Evolutionary conservation across 2,329 filamentous ascomycete genomes (phyloP).

Genomic region (Aspergillus nomiae): DNA sequence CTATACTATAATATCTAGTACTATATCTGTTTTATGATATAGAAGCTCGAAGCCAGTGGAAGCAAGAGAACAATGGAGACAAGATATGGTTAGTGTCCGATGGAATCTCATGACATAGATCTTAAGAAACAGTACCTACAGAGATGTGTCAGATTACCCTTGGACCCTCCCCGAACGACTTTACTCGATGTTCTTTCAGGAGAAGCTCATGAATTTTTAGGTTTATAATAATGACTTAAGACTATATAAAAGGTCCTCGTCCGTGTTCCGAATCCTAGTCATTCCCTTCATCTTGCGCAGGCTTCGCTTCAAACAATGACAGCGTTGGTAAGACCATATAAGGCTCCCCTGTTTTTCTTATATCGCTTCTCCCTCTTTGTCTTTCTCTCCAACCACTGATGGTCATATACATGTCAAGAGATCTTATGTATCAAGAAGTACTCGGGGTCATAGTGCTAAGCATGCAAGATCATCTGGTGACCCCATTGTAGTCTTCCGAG

Average conservation of each 20-base stretch:
- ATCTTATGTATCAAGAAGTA: neutral
- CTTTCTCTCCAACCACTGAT: neutral
- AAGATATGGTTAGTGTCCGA: neutral
- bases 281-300: neutral
- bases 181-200: neutral
- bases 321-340: no score
- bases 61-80: neutral
- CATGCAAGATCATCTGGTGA: neutral
- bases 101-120: no score
- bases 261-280: neutral
- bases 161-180: neutral
- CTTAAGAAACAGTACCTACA: no score
- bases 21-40: neutral
- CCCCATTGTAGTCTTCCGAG: no score
- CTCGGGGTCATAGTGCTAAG: neutral
- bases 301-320: neutral
- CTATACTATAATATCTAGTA: no score
- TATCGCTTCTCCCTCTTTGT: neutral
- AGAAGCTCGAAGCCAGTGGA: neutral
- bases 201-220: neutral
- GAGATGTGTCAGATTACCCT: no score
- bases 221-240: neutral
- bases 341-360: neutral
- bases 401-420: neutral
- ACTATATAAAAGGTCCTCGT: neutral